These are phyloP conservation scores for Pontederia crassipes DNA, from an alignment of 176 grass and related monocot species.

Conservation along the genomic window DNA sequence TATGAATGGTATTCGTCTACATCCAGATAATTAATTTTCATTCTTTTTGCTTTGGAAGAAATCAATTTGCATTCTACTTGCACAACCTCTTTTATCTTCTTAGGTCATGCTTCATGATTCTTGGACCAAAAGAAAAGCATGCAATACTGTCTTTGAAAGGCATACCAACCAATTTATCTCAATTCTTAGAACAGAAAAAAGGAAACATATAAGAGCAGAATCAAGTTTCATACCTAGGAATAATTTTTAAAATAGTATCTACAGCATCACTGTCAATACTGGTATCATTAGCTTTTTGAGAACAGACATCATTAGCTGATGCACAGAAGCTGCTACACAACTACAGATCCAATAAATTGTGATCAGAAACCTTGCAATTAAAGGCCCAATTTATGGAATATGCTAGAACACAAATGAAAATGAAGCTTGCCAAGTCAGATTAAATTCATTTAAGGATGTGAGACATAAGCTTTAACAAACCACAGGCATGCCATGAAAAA, in stretches of 20 bases:
- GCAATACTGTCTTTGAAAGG: background rate
- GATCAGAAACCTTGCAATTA: constrained; percentile 24
- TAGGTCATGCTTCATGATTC: too few relatives aligned
- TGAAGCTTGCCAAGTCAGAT: too few relatives aligned
- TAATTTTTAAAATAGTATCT: constrained; percentile 49
- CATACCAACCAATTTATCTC: background rate
- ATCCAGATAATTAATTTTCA: too few relatives aligned
- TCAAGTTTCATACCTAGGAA: constrained; percentile 34
- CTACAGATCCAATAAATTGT: constrained; percentile 29
- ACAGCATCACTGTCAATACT: constrained; percentile 24
- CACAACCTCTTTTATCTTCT: too few relatives aligned
- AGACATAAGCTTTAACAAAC: too few relatives aligned
- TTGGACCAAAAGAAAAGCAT: too few relatives aligned
- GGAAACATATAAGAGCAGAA: background rate
- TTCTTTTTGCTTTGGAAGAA: too few relatives aligned
- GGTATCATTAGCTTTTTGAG: background rate
- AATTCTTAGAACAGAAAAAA: background rate
- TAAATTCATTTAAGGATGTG: too few relatives aligned
- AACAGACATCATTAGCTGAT: constrained; percentile 11
- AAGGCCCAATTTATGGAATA: constrained; percentile 2
- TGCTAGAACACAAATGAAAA: too few relatives aligned
- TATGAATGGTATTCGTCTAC: too few relatives aligned
- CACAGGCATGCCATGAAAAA: too few relatives aligned
- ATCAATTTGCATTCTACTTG: too few relatives aligned
- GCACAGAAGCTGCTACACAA: constrained; percentile 64